Base-by-base conservation (phyloP, 2,329 filamentous ascomycete genomes). In the Fusarium sp. region DNA sequence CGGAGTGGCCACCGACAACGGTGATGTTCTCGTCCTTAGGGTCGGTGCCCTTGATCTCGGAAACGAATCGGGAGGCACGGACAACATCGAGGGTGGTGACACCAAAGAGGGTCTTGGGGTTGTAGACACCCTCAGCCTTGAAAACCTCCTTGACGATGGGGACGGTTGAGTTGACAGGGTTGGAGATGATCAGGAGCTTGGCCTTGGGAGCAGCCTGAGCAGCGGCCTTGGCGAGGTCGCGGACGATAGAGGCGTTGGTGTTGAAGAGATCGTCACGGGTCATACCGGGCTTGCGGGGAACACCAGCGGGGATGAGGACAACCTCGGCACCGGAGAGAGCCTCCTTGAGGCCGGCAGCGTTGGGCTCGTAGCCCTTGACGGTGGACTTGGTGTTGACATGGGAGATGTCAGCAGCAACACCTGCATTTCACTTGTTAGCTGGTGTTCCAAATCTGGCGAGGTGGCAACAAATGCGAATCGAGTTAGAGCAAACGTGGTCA, bases 251-350 rank as follows among this genome's bases (percentile, higher is more conserved):
- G 85, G 96, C 96, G 86, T 99, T 99, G 90, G 95, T 99, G 92
- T 98, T 98, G 95, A 99, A 99, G 75, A 99, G 92, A 84, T 99
- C 95, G 86, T 99, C 96, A 89, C 96, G 95, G 87, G 93, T 97
- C 96, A 99, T 99, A 87, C 96, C 96, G 84, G 96, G 96, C 91
- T 98, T 98, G 88, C 96, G 95, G 82, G 96, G 96, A 77, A 99
- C 95, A 89, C 96, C 96, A 81, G 96, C 96, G 81, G 96, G 96
- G 85, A 99, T 98, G 82, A 99, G 91, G 81, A 99, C 94, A 79
- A 99, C 91, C 86, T 98, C 95, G 81, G 95, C 88, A 82, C 90
- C 95, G 87, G 93, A 93, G 84, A 99, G 91, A 81, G 92, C 92
- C 75, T 89, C 89, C 79, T 90, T 89, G 73, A 98, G 92, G 80